Conservation (phyloP, 2,329 filamentous ascomycete genomes). For the Colletotrichum magnum region DNA sequence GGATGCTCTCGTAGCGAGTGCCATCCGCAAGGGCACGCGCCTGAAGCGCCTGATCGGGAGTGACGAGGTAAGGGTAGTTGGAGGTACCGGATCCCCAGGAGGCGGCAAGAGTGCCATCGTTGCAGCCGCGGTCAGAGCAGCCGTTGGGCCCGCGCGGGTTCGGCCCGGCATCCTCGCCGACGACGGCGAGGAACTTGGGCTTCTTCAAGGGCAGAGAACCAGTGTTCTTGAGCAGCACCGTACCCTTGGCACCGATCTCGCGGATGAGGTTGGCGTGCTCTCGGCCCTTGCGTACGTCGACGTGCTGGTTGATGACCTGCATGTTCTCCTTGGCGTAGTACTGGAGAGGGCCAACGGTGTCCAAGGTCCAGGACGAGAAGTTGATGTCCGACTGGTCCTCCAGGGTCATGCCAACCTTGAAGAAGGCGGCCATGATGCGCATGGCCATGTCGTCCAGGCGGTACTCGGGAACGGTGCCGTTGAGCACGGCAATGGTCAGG, state of each 20-base stretch:
- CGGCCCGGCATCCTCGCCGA: slow-evolving; percentile 87
- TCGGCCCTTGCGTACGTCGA: slow-evolving; percentile 81
- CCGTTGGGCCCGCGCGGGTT: slow-evolving; percentile 84
- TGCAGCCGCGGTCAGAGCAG: slow-evolving; percentile 77
- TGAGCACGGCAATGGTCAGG: slow-evolving; percentile 87
- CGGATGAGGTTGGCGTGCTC: slow-evolving; percentile 79
- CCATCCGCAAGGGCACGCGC: slow-evolving; percentile 72
- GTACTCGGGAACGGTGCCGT: slow-evolving; percentile 90
- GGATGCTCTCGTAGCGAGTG: slow-evolving; percentile 74
- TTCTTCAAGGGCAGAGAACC: slow-evolving; percentile 82
- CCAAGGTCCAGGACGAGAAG: slow-evolving; percentile 88
- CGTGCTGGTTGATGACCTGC: slow-evolving; percentile 81
- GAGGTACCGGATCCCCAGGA: slow-evolving; percentile 84
- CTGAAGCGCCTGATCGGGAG: slow-evolving; percentile 79
- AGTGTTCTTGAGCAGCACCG: slow-evolving; percentile 90
- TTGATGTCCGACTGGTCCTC: slow-evolving; percentile 72
- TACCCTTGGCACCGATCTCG: slow-evolving; percentile 82
- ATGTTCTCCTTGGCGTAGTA: slow-evolving; percentile 72
- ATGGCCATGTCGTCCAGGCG: slow-evolving; percentile 93
- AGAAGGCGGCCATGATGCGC: slow-evolving; percentile 81
- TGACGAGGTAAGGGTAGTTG: slow-evolving; percentile 82
- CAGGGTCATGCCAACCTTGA: slow-evolving; percentile 73
- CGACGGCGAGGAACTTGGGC: slow-evolving; percentile 81
- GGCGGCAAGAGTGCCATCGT: slow-evolving; percentile 77
- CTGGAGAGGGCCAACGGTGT: slow-evolving; percentile 81